Evolutionary conservation across 768 basidiomycete species (phyloP).

Genomic region (Macrolepiota fuliginosa): DNA sequence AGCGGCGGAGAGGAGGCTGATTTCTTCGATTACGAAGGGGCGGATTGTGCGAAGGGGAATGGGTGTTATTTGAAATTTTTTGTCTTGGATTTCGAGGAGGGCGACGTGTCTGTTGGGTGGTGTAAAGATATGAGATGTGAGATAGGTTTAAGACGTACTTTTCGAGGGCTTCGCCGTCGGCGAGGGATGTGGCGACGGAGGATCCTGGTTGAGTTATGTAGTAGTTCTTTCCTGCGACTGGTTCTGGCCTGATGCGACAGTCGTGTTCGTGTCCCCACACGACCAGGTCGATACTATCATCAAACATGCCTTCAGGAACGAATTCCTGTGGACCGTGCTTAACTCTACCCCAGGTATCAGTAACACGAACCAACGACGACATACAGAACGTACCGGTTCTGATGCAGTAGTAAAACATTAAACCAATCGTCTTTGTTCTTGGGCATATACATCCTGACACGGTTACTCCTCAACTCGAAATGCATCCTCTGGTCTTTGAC

Average conservation of each 20-base stretch:
- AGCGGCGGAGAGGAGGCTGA: conserved; percentile 71
- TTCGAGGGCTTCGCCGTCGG: conserved; percentile 88
- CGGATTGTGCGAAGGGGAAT: conserved; percentile 89
- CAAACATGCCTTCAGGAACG: conserved; percentile 96
- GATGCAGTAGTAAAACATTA: conserved; percentile 90
- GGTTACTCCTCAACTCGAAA: conserved; percentile 89
- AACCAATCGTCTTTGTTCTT: conserved; percentile 91
- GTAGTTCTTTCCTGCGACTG: conserved; percentile 89
- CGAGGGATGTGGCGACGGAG: conserved; percentile 90
- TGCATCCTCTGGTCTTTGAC: conserved; percentile 97
- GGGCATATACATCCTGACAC: conserved; percentile 97
- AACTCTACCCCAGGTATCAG: conserved; percentile 49
- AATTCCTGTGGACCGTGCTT: conserved; percentile 93
- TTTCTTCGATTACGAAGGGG: conserved; percentile 88
- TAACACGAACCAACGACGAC: background rate
- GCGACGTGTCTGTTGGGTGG: conserved; percentile 77
- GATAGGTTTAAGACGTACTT: conserved; percentile 54
- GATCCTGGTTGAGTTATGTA: conserved; percentile 94
- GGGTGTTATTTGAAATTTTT: conserved; percentile 82
- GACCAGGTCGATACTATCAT: conserved; percentile 90
- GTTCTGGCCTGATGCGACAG: conserved; percentile 87
- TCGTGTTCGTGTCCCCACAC: conserved; percentile 99
- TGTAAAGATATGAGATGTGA: background rate
- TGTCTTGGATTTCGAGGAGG: conserved; percentile 82
- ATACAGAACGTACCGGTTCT: conserved; percentile 73